Evolutionary conservation across 495 filamentous ascomycete species (phyloP), one percentile per base, ranked within the genome.

Genomic region (Tuber brumale): DNA sequence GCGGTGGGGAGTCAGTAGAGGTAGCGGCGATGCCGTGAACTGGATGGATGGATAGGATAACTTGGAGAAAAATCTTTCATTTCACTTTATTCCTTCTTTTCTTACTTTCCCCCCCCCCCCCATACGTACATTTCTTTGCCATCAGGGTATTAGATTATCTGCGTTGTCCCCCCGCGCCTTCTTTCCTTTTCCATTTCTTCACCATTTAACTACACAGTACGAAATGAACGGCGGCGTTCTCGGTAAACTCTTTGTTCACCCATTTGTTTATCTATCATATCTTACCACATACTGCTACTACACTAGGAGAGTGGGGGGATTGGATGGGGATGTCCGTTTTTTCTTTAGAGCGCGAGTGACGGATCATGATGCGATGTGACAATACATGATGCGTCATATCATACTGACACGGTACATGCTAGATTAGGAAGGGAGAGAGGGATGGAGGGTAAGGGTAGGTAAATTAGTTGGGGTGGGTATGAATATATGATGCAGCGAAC

Each of bases 151-250:
- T 66, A 66, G 57, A 66, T 27, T 61, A 61, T 57, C 57, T 66
- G 14, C 57, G 16, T 18, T 18, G 51, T 69, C 69, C 69, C 43
- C 35, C 43, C 41, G 6, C 42, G 35, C 51, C 69, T 75, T 75
- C 10, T 43, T 71, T 51, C 72, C 31, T 48, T 27, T 78, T 31
- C n/a, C 16, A 70, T 72, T 57, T 51, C 72, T 72, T 77, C 76
- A 70, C 76, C 72, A 72, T 70, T 77, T 61, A 77, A 75, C 69
- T 37, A 76, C 27, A 35, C 51, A 61, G n/a, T 27, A 66, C 27
- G 57, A 66, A 66, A 66, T 79, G 79, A 80, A 76, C 75, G 78
- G 78, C 70, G 41, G 73, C 75, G 70, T 75, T 66, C 57, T 72
- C 39, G 70, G 70, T 42, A 70, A 57, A 61, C 72, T 41, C 35